Evolutionary conservation across 805 yeast species (phyloP).

Genomic region (Starmera caribaea): DNA sequence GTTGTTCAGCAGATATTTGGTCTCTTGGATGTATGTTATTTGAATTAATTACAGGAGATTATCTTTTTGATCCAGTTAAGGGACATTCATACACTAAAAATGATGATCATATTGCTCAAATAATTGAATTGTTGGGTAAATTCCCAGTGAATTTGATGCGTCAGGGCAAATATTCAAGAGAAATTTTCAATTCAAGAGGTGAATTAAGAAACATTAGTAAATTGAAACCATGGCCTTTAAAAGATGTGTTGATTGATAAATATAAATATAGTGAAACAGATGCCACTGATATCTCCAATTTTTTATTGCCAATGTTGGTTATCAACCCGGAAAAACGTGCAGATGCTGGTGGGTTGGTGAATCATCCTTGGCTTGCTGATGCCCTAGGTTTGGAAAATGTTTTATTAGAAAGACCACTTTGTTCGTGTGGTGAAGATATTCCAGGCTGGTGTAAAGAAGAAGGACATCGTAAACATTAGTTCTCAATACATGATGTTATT

Average conservation of each 20-base stretch:
- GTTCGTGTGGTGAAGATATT: slow-evolving; percentile 79
- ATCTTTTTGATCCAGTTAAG: slow-evolving; percentile 77
- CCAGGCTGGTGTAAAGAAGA: slow-evolving; percentile 81
- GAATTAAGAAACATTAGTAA: slow-evolving; percentile 70
- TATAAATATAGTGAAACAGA: slow-evolving; percentile 64
- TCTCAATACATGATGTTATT: background rate
- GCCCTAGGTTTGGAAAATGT: slow-evolving; percentile 69
- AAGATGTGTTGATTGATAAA: slow-evolving; percentile 75
- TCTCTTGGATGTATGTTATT: slow-evolving; percentile 87
- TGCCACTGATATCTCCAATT: slow-evolving; percentile 65
- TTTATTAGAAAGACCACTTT: slow-evolving; percentile 58
- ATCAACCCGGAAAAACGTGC: slow-evolving; percentile 75
- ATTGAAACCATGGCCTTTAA: slow-evolving; percentile 83
- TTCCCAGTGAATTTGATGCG: slow-evolving; percentile 50
- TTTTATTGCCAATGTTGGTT: slow-evolving; percentile 73
- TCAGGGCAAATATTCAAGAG: slow-evolving; percentile 51
- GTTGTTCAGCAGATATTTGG: slow-evolving; percentile 93
- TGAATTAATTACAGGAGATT: slow-evolving; percentile 90
- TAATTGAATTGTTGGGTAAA: slow-evolving; percentile 71
- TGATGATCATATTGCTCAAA: slow-evolving; percentile 95
- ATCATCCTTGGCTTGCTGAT: slow-evolving; percentile 75
- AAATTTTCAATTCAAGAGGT: slow-evolving; percentile 58
- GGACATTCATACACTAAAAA: slow-evolving; percentile 75
- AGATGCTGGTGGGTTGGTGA: slow-evolving; percentile 93
- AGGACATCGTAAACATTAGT: slow-evolving; percentile 27